These are phyloP conservation scores for Cutaneotrichosporon cavernicola DNA, from an alignment of 1,284 basidiomycete genomes.

Conservation along the genomic window DNA sequence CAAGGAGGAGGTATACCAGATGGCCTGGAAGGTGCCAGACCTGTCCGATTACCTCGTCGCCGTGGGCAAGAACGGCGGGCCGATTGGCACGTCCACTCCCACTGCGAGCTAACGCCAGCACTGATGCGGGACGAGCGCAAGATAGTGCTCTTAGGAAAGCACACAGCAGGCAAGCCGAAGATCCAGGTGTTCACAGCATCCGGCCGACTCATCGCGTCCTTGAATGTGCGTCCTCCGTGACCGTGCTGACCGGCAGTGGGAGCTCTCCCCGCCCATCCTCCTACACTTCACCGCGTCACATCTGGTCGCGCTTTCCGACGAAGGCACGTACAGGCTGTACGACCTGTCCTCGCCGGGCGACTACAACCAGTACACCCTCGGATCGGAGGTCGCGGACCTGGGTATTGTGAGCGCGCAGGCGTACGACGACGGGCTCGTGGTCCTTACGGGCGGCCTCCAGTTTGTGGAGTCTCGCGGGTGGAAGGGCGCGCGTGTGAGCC, in stretches of 20 bases:
- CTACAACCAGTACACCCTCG: conserved; percentile 80
- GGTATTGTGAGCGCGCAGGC: conserved; percentile 83
- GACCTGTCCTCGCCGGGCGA: conserved; percentile 70
- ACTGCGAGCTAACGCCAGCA: conserved; percentile 57
- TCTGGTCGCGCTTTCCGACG: conserved; percentile 83
- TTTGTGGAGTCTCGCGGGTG: conserved; percentile 83
- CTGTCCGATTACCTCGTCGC: conserved; percentile 77
- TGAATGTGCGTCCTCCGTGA: conserved; percentile 34
- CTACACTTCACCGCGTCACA: conserved; percentile 59
- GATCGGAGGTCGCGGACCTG: conserved; percentile 76
- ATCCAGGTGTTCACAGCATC: conserved; percentile 58
- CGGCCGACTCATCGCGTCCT: conserved; percentile 53
- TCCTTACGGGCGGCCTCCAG: conserved; percentile 71
- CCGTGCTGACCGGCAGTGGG: conserved; percentile 38
- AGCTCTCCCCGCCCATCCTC: conserved; percentile 42
- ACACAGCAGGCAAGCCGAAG: conserved; percentile 65
- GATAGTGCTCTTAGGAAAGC: conserved; percentile 70
- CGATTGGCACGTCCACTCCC: conserved; percentile 62
- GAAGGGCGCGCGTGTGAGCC: conserved; percentile 68
- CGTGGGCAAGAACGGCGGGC: conserved; percentile 81
- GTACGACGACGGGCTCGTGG: conserved; percentile 82
- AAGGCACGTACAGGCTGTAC: conserved; percentile 87
- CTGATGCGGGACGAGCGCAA: conserved; percentile 82
- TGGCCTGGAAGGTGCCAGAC: conserved; percentile 74
- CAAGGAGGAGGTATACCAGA: conserved; percentile 76